Evolutionary conservation across 2,329 filamentous ascomycete species (phyloP).

Genomic region (Exophiala bonariae): DNA sequence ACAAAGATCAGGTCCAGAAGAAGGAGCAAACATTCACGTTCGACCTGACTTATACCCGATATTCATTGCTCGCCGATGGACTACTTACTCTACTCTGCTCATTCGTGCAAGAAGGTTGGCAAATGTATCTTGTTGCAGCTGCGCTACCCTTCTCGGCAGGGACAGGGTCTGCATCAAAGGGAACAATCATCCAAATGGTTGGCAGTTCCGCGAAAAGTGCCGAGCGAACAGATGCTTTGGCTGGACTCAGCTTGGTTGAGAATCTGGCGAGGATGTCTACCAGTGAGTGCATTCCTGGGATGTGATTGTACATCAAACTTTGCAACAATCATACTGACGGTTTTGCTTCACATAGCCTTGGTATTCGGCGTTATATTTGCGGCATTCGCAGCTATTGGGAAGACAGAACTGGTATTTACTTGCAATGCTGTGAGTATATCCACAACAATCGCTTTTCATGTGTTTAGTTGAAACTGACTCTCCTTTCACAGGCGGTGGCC

Average conservation of each 20-base stretch:
- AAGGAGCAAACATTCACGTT: slow-evolving; percentile 53
- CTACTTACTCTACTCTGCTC: slow-evolving; percentile 63
- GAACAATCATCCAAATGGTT: slow-evolving; percentile 72
- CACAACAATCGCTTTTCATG: not conserved
- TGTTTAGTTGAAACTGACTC: not conserved
- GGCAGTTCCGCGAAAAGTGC: slow-evolving; percentile 42
- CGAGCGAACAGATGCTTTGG: slow-evolving; percentile 65
- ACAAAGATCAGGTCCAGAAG: slow-evolving; percentile 14
- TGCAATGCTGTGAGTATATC: slow-evolving; percentile 54
- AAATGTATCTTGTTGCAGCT: slow-evolving; percentile 67
- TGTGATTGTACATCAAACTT: not conserved
- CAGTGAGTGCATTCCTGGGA: slow-evolving; percentile 28
- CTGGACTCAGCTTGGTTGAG: slow-evolving; percentile 69
- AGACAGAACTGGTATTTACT: slow-evolving; percentile 64
- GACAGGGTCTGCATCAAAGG: slow-evolving; percentile 68
- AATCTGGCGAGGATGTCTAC: slow-evolving; percentile 66
- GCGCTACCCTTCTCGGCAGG: slow-evolving; percentile 69
- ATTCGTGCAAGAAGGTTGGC: slow-evolving; percentile 64
- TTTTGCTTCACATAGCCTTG: slow-evolving; percentile 39
- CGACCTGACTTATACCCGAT: slow-evolving; percentile 67
- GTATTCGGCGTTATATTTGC: slow-evolving; percentile 69
- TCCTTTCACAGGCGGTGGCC: slow-evolving; percentile 17
- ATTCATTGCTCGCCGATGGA: slow-evolving; percentile 66
- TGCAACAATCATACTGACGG: not conserved
- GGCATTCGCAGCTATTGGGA: slow-evolving; percentile 59